Conservation (phyloP, 441 rosid species). For the Erodium trifolium region DNA sequence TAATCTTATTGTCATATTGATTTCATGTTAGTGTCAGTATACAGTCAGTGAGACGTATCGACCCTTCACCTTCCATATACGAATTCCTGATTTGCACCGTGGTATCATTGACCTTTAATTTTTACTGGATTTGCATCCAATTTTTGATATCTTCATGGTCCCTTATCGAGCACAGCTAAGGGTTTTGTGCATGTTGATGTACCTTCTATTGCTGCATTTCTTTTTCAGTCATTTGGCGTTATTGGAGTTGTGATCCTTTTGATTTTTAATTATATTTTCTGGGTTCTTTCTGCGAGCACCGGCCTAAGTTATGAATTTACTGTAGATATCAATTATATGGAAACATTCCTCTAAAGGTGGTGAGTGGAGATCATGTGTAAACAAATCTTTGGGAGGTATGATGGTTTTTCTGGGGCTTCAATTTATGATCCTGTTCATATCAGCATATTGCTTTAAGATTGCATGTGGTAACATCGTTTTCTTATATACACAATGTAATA, state of each 20-base stretch:
- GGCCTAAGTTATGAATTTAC: conserved; percentile 12
- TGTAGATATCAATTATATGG: conserved; percentile 83
- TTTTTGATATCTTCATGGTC: no score
- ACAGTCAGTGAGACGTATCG: neutral
- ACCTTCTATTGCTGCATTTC: neutral
- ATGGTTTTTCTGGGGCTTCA: conserved; percentile 3
- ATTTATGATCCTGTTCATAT: neutral
- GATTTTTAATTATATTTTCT: neutral
- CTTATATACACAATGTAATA: neutral
- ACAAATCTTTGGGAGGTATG: conserved; percentile 68
- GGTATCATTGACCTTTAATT: neutral
- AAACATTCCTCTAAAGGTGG: conserved; percentile 66
- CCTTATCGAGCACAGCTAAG: neutral
- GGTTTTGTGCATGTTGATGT: neutral
- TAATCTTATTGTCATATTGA: neutral
- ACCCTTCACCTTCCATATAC: neutral
- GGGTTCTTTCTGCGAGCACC: neutral
- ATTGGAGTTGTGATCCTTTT: neutral
- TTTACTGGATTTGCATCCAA: conserved; percentile 1
- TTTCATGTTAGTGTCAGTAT: neutral
- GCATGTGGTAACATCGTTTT: neutral
- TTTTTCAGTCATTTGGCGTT: neutral
- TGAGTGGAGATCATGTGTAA: conserved; percentile 76
- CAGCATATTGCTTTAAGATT: neutral
- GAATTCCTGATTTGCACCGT: neutral